Evolutionary conservation across 202 grass and related monocot species (phyloP).

Genomic region (Digitaria exilis): DNA sequence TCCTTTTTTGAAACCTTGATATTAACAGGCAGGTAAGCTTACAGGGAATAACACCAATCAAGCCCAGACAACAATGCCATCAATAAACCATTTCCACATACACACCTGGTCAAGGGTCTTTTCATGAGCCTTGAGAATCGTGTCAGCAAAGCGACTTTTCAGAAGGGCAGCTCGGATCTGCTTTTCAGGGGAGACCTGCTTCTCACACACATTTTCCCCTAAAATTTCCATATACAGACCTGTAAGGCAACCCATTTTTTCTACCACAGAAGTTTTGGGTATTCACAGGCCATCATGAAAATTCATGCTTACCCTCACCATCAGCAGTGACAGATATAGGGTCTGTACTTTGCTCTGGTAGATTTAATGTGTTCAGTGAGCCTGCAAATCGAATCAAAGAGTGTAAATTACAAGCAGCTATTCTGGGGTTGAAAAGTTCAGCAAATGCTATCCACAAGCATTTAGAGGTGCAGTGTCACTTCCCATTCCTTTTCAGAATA

Average conservation of each 20-base stretch:
- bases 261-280: slow-evolving; percentile 33
- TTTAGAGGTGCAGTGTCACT: no score
- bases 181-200: slow-evolving; percentile 68
- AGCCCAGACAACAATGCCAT: slow-evolving; percentile 27
- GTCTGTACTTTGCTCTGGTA: slow-evolving; percentile 48
- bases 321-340: slow-evolving; percentile 55
- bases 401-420: slow-evolving; percentile 4
- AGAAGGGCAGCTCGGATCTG: slow-evolving; percentile 80
- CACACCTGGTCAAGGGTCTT: slow-evolving; percentile 96
- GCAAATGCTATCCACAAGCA: slow-evolving; percentile 20
- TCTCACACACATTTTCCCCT: slow-evolving; percentile 72
- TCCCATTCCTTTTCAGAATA: no score
- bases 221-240: slow-evolving; percentile 56
- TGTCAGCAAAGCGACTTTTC: slow-evolving; percentile 90
- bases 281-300: slow-evolving; percentile 51
- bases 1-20: slow-evolving; percentile 83
- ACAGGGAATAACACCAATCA: slow-evolving; percentile 30
- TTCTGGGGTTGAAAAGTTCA: slow-evolving; percentile 29
- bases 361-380: slow-evolving; percentile 48
- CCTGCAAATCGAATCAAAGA: slow-evolving; percentile 47
- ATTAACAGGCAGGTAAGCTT: slow-evolving; percentile 42
- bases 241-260: slow-evolving; percentile 44
- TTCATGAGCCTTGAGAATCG: slow-evolving; percentile 97
- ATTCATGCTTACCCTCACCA: slow-evolving; percentile 77
- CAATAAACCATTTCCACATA: slow-evolving; percentile 25